Base-by-base conservation (phyloP, 2,329 filamentous ascomycete genomes). In the Penicillium sp. region DNA sequence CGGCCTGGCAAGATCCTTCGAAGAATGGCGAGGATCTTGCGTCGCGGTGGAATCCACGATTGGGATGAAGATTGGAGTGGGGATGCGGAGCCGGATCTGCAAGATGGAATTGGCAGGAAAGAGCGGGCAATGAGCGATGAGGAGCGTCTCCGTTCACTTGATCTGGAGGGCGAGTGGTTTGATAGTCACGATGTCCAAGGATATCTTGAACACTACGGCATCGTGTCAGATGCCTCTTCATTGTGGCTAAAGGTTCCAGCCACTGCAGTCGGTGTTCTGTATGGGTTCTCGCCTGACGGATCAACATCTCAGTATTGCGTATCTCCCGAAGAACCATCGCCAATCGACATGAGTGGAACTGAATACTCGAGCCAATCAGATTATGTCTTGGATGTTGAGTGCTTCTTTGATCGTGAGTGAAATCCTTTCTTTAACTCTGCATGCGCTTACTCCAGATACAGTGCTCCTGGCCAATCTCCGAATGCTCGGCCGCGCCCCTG, bases 141-240 rank as follows among this genome's bases (percentile, higher is more conserved):
- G 12, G 60, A 69, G 31, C 52, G 62, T n/a, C 54, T 68, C 15
- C 63, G 62, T 4, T 50, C 84, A 6, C 76, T 79, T 1, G 86
- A 82, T 0, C 87, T 84, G 53, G 80, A 86, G 51, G 87, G 87
- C 4, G 81, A 88, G 44, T 93, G 88, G 75, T 88, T 87, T 58
- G 88, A 93, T 62, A 73, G 83, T 0, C 79, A 88, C 51, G 89
- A 93, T 65, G 83, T 90, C 0, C 86, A 93, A 66, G 76, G 80
- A 10, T 93, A 90, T 63, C 72, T 95, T 13, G 52, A 55, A 42
- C 33, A 59, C 13, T 63, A 62, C 32, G 68, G 68, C 1, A 52
- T 72, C 20, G 55, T 53, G 33, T 39, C 70, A 10, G 61, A 65
- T 42, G 61, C 57, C 1, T 63, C 62, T 18, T 64, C 61, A n/a